Evolutionary conservation across 179 eudicot species (phyloP), one percentile per base, ranked within the genome.

Genomic region (Beta corolliflora): DNA sequence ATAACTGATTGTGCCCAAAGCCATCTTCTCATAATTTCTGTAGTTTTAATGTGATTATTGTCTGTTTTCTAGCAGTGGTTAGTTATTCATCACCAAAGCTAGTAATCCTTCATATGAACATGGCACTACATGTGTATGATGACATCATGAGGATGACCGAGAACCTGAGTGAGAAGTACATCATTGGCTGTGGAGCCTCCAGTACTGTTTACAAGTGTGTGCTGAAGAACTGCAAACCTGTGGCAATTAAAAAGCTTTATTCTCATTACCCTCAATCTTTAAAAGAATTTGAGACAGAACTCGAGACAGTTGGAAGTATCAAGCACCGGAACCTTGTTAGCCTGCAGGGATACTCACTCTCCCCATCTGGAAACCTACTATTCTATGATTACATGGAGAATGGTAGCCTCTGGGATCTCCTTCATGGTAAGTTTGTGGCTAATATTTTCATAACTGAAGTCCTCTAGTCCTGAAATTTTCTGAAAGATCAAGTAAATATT

Each of bases 131-230:
- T 78, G 94, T 96, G 44, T 94, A 94, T n/a, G 99, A 96, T 60
- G 99, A 96, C 84, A 96, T 96, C 71, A 94, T 96, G 99, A 89
- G 99, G 86, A 92, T 97, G 99, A 97, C 99, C 0, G 99, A 97
- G 88, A 97, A 97, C 82, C 83, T 97, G 78, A 97, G 93, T 79
- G 99, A 97, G 86, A 97, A 97, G 84, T 93, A 91, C 80, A 89
- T 94, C 25, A 94, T 97, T 75, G 99, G 99, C 31, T 87, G 88
- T 82, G 99, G 99, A 68, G 98, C 99, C 60, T 94, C 99, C 31
- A 94, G 99, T 89, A 94, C 97, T 0, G 99, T 97, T 3, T 97
- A 97, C 89, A 97, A 94, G 84, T 97, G 99, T 83, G 95, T 94
- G 16, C 91, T 97, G 36, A 97, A 97, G 80, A 97, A 97, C 83